Evolutionary conservation across 208 protist species (phyloP).

Genomic region (Wallacemonas collosoma): DNA sequence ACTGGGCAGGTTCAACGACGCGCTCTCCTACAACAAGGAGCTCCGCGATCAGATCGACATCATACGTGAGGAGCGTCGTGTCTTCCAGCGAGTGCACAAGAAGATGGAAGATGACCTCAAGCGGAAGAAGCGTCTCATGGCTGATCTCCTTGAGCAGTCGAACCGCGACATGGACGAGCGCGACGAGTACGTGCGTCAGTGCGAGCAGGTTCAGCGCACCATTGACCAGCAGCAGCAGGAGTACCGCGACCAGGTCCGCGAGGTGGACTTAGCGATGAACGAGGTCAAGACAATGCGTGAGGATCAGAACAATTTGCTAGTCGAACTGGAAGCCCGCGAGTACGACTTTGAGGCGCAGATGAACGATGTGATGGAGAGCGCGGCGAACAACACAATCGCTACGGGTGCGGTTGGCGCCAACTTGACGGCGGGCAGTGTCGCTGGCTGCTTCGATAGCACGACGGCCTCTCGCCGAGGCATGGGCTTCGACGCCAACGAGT

Average conservation of each 20-base stretch:
- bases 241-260: constrained; percentile 72
- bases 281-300: constrained; percentile 90
- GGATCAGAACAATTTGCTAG: constrained; percentile 76
- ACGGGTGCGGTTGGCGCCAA: constrained; percentile 4
- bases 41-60: constrained; percentile 96
- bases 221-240: constrained; percentile 82
- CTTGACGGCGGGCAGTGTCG: constrained; percentile 21
- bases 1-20: constrained; percentile 96
- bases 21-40: constrained; percentile 94
- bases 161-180: constrained; percentile 96
- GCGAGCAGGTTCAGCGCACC: constrained; percentile 75
- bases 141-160: constrained; percentile 93
- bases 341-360: constrained; percentile 75
- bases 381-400: constrained; percentile 10
- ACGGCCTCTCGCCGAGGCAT: constrained; percentile 4
- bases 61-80: constrained; percentile 94
- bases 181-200: constrained; percentile 85
- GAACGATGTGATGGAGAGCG: constrained; percentile 23
- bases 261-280: constrained; percentile 82
- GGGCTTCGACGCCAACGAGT: constrained; percentile 33
- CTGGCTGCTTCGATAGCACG: background rate
- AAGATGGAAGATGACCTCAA: constrained; percentile 94
- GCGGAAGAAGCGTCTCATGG: constrained; percentile 94
- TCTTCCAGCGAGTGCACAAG: constrained; percentile 97
- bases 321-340: constrained; percentile 84